A percentile compares a stretch with the other conserved stretches of the same genome.
These are phyloP conservation scores for Phytophthora brassicae DNA, from an alignment of 352 stramenopile species.

Conservation along the genomic window DNA sequence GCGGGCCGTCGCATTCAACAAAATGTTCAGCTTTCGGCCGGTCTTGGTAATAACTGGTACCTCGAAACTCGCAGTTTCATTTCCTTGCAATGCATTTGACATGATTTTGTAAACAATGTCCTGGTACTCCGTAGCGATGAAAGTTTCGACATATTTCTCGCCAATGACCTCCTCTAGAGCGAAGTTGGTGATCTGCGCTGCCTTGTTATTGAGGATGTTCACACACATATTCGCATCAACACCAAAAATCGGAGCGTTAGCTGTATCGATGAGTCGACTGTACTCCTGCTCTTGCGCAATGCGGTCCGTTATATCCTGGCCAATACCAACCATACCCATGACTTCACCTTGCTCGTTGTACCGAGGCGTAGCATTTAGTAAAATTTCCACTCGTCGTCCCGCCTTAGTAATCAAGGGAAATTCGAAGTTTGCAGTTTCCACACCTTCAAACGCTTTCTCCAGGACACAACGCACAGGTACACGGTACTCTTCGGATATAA, in stretches of 20 bases:
- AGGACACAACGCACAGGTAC: constrained; percentile 29
- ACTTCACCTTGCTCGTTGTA: constrained; percentile 46
- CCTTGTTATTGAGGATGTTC: constrained; percentile 84
- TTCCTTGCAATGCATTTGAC: constrained; percentile 41
- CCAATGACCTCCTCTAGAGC: constrained; percentile 76
- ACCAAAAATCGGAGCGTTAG: constrained; percentile 80
- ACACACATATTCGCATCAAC: constrained; percentile 55
- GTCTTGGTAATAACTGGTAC: constrained; percentile 56
- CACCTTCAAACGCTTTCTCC: constrained; percentile 28
- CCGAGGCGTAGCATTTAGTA: constrained; percentile 43
- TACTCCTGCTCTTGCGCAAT: constrained; percentile 69
- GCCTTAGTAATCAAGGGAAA: constrained; percentile 17
- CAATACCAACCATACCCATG: constrained; percentile 53
- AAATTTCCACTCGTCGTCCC: constrained; percentile 39
- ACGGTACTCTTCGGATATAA: constrained; percentile 55
- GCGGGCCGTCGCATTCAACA: constrained; percentile 51
- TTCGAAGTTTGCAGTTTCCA: constrained; percentile 13
- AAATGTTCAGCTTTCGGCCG: constrained; percentile 37
- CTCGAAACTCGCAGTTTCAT: constrained; percentile 56
- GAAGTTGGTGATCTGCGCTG: constrained; percentile 79
- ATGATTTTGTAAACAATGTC: constrained; percentile 30
- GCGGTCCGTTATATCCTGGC: constrained; percentile 59
- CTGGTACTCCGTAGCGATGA: constrained; percentile 47
- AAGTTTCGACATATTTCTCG: constrained; percentile 64
- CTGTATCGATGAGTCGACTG: constrained; percentile 70